These are phyloP conservation scores for Diplodia mutila DNA, from an alignment of 2,329 filamentous ascomycete species.

Conservation along the genomic window DNA sequence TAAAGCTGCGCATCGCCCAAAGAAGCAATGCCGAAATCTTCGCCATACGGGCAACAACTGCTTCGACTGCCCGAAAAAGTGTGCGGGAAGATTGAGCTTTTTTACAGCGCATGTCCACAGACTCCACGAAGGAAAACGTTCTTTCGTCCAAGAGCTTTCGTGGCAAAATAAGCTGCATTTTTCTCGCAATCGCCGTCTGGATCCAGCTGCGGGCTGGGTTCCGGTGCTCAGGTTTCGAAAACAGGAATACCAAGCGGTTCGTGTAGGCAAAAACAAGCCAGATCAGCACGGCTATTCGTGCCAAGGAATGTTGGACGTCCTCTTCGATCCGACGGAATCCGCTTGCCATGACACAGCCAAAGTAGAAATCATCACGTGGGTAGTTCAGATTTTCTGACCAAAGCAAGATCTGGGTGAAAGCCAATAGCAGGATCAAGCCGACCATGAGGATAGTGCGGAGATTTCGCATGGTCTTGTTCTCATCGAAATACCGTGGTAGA, in stretches of 20 bases:
- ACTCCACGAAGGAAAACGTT: too few species aligned
- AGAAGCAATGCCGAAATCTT: background rate
- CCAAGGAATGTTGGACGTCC: background rate
- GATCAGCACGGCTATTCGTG: background rate
- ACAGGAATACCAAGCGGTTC: background rate
- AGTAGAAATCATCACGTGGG: background rate
- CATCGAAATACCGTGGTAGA: conserved; percentile 30
- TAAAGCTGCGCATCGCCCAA: background rate
- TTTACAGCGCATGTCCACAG: too few species aligned
- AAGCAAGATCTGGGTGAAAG: background rate
- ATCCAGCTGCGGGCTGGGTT: background rate
- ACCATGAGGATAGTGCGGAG: background rate
- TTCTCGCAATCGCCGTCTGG: background rate
- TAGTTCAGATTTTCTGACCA: background rate
- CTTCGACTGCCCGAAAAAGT: too few species aligned
- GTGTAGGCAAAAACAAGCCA: background rate
- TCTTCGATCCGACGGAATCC: background rate
- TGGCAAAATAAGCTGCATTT: too few species aligned
- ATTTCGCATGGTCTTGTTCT: background rate
- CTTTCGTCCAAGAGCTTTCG: too few species aligned
- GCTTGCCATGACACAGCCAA: background rate
- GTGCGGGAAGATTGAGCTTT: too few species aligned
- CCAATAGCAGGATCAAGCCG: background rate
- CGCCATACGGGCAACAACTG: background rate
- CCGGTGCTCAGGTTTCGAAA: background rate